phyloP scores from a whole-genome alignment of 345 rosid genomes.

The Euphorbia lathyris region DNA sequence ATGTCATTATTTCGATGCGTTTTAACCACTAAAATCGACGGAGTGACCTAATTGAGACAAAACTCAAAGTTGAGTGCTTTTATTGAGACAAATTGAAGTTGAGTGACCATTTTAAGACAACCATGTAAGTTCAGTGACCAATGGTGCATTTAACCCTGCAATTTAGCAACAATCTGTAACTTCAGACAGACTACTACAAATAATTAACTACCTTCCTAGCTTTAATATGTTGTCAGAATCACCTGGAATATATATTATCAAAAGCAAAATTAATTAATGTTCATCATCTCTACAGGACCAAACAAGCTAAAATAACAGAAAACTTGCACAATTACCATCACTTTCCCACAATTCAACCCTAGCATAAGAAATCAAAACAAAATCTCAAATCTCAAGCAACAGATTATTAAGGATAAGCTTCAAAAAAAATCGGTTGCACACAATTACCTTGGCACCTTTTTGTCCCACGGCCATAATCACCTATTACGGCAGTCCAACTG shows the following conservation, averaged over 20 bases:
- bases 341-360: conserved; percentile 62
- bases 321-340: conserved; percentile 40
- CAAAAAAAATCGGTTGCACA: not conserved
- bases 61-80: no score
- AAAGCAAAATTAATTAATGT: conserved; percentile 2
- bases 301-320: not conserved
- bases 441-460: conserved; percentile 44
- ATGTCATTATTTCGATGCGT: no score
- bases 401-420: not conserved
- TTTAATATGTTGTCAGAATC: conserved; percentile 33
- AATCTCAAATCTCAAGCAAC: not conserved
- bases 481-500: no score
- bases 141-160: no score
- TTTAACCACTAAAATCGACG: no score
- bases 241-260: conserved; percentile 35
- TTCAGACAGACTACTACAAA: not conserved
- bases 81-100: no score
- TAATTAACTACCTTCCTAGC: conserved; percentile 46
- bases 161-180: not conserved
- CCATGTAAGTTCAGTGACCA: no score
- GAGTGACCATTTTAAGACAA: no score
- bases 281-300: not conserved
- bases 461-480: no score
- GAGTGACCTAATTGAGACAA: no score
- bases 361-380: conserved; percentile 10